phyloP scores from a whole-genome alignment of 768 basidiomycete species.

The Tricholoma sp. region DNA sequence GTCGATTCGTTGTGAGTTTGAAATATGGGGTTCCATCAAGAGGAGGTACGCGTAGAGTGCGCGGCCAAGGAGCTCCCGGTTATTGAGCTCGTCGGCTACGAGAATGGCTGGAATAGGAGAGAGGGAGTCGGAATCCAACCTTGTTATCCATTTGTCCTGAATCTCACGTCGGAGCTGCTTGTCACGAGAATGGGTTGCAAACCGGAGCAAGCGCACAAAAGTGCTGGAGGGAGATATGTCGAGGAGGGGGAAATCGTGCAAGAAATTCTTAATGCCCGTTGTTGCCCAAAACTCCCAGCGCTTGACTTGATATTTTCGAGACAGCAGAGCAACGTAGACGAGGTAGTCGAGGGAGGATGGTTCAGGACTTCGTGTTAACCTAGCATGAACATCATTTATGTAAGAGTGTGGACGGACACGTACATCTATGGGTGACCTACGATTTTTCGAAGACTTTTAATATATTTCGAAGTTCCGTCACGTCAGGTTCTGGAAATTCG shows the following conservation, averaged over 20 bases:
- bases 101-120: conserved; percentile 1
- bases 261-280: background rate
- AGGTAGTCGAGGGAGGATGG: background rate
- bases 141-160: background rate
- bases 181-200: background rate
- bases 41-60: background rate
- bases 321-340: background rate
- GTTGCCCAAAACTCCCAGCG: conserved; percentile 1
- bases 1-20: conserved; percentile 1
- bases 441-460: background rate
- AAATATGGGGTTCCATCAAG: background rate
- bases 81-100: background rate
- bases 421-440: background rate
- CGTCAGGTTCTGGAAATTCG: background rate
- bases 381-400: background rate
- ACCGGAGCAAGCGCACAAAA: background rate
- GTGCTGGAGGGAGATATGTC: background rate
- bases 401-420: no score
- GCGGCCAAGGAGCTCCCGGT: background rate
- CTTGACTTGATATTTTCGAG: background rate
- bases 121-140: background rate
- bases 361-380: background rate
- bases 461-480: background rate
- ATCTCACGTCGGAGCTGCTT: background rate
- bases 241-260: background rate